Percentiles rank a stretch among this genome's conserved stretches.
Conservation (phyloP, 202 grass and related monocot genomes). For the Panicum virgatum region DNA sequence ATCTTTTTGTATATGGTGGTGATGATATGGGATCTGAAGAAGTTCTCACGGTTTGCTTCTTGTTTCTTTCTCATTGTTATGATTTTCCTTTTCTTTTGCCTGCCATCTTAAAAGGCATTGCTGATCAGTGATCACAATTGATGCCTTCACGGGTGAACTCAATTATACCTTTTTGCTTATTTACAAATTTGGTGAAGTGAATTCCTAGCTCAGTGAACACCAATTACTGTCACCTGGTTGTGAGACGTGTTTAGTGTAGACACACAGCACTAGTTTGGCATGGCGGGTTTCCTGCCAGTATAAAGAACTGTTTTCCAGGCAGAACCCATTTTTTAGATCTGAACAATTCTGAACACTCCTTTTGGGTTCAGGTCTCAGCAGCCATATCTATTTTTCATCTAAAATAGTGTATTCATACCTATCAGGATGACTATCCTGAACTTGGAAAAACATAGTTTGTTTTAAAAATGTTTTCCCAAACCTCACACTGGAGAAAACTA, state of each 20-base stretch:
- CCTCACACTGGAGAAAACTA: constrained; percentile 17
- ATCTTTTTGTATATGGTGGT: constrained; percentile 97
- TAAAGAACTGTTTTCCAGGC: not conserved
- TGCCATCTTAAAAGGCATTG: not conserved
- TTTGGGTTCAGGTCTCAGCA: not conserved
- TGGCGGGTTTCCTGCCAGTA: constrained; percentile 21
- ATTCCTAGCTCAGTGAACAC: not conserved
- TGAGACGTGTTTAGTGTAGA: constrained; percentile 25
- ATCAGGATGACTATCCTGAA: constrained; percentile 4
- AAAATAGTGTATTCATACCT: not conserved
- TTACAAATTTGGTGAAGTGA: constrained; percentile 15
- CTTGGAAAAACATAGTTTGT: constrained; percentile 15
- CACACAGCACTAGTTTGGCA: not conserved
- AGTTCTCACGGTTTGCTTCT: constrained; percentile 78
- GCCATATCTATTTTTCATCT: constrained; percentile 8
- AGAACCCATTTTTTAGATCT: not conserved
- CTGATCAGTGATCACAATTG: not conserved
- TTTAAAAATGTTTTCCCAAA: constrained; percentile 11
- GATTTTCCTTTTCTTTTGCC: constrained; percentile 21
- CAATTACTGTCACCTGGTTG: not conserved
- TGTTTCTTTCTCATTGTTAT: constrained; percentile 26
- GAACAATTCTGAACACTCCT: not conserved
- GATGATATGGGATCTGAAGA: constrained; percentile 99
- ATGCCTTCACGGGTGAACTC: constrained; percentile 27
- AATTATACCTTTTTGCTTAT: constrained; percentile 26